Base-by-base conservation (phyloP, 805 yeast genomes). In the Spathaspora hagerdaliae region DNA sequence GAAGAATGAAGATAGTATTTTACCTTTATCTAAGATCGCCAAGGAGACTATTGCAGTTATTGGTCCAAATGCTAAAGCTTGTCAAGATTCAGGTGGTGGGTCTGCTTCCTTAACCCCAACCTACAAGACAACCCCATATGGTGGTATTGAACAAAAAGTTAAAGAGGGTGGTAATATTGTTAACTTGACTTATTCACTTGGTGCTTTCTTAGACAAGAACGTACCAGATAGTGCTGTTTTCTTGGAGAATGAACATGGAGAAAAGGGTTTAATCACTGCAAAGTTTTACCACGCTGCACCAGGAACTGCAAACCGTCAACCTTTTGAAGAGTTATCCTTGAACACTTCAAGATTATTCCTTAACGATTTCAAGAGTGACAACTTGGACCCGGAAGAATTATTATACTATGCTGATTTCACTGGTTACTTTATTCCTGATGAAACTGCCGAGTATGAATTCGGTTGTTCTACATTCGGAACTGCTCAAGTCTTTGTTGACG, bases 31-130 rank as follows among this genome's bases (percentile, higher is more conserved):
- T 6, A 55, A 54, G 41, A 36, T 43, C 11, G 49, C 50, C 11
- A 39, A 24, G 6, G 48, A 54, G 37, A 67, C 56, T 9, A 65
- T 73, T 31, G 78, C 79, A 1, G 74, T 82, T 14, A 76, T 82
- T 54, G 87, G 87, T 3, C 84, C 85, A 33, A 78, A 77, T 50
- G 84, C 79, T 27, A 76, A 69, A 50, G 59, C 56, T 39, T 65
- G 79, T 6, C 71, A 74, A 35, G 75, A 67, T 49, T 74, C 79
- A 24, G 85, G 86, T 47, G 86, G 86, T 50, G 86, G 86, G 7
- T 79, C 84, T 15, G 83, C 85, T 33, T 65, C 79, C 9, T 61
- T 77, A 50, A 59, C 61, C 19, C 73, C 81, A 5, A 71, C 76
- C 55, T 75, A 78, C 57, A 62, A 69, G 12, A 66, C 75, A 7